A percentile compares a stretch with the other conserved stretches of the same genome.
These are phyloP conservation scores for Poteriospumella lacustris DNA, from an alignment of 108 stramenopile genomes.

Conservation along the genomic window DNA sequence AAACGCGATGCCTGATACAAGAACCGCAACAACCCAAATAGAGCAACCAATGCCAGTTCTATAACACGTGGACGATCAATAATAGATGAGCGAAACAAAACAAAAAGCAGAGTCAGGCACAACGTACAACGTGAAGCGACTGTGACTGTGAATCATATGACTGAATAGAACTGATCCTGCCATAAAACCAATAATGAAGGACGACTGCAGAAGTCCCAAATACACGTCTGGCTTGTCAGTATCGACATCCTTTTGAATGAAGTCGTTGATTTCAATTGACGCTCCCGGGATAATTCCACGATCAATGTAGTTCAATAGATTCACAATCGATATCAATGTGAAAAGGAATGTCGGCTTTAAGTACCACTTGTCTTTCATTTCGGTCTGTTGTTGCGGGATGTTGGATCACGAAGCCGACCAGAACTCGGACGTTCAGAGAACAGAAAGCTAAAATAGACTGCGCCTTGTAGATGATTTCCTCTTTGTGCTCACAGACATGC, in stretches of 20 bases:
- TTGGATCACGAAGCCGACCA: no score
- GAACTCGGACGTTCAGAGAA: no score
- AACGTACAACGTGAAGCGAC: background rate
- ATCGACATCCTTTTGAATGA: conserved; percentile 34
- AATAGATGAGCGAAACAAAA: no score
- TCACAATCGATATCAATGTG: conserved; percentile 25
- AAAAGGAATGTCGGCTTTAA: background rate
- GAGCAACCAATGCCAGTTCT: conserved; percentile 39
- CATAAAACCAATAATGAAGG: conserved; percentile 51
- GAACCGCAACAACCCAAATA: conserved; percentile 39
- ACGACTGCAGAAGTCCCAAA: conserved; percentile 47
- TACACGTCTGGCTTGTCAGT: conserved; percentile 43
- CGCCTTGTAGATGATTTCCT: no score
- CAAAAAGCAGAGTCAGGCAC: no score
- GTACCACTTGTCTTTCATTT: background rate
- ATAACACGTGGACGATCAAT: no score
- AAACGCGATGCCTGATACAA: conserved; percentile 33
- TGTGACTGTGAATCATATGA: conserved; percentile 34
- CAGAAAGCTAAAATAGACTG: no score
- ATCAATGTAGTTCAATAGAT: conserved; percentile 42
- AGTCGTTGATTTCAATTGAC: conserved; percentile 39
- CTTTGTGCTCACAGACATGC: no score
- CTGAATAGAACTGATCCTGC: conserved; percentile 41
- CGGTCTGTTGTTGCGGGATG: no score
- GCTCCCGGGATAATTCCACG: conserved; percentile 52